Evolutionary conservation across 805 yeast species (phyloP), one percentile per base, ranked within the genome.

Genomic region (Komagataella pastoris): DNA sequence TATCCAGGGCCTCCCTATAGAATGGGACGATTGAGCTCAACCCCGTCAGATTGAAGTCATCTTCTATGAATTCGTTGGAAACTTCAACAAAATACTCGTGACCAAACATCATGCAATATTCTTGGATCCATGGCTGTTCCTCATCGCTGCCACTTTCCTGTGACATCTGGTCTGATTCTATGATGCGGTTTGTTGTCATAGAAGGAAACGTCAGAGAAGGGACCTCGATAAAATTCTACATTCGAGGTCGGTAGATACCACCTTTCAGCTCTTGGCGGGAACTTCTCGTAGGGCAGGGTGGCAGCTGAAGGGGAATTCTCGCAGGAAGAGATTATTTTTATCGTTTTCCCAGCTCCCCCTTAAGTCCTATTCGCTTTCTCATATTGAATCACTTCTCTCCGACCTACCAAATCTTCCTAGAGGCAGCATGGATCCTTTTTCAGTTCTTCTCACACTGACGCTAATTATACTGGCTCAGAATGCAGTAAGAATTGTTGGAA

Each of bases 21-120:
- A 83, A 87, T 3, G 97, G 96, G 7, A 93, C 96, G 53, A 86
- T 80, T 57, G 83, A 77, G 36, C 85, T 75, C 50, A 93, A 74
- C 1, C 98, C 97, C 1, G 98, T 90, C 60, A 93, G 74, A 64
- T 93, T 93, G 74, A 93, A 93, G 58, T 93, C 98, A 66, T 93
- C 99, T 60, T 90, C 97, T 54, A 93, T 88, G 66, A 89, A 93
- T 49, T 88, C 97, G 49, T 86, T 88, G 1, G 89, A 76, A 5
- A 93, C 96, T 58, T 90, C 95, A 47, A 90, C 95, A 65, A 89
- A 89, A 65, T 83, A 91, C 62, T 93, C 95, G 64, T 87, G 91
- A 21, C 91, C 91, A 60, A 83, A 84, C 58, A 80, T 71, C 48
- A 84, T 76, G 62, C 95, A 85, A 65, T 83, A 88, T 57, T 82